Evolutionary conservation across 2,329 filamentous ascomycete genomes (phyloP), one percentile per base, ranked within the genome.

Genomic region (Colletotrichum sidae): DNA sequence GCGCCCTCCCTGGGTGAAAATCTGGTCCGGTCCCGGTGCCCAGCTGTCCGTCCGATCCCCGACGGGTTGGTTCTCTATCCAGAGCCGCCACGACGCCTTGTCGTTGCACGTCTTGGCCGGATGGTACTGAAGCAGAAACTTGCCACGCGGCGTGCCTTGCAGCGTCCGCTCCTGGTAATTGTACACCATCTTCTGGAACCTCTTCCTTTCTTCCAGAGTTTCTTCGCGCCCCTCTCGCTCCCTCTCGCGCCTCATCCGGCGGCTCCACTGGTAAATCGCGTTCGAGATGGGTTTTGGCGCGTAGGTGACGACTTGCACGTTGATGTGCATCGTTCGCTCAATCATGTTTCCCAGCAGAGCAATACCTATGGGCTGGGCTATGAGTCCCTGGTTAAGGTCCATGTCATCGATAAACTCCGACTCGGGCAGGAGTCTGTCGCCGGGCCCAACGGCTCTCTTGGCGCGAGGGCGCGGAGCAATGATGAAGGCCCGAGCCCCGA

Each of bases 61-160:
- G 59, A 74, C 77, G 76, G 2, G 70, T 71, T 44, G 69, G 74
- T 67, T 69, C 47, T 64, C 60, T 12, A 64, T 41, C 55, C 55
- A 64, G 8, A 64, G 37, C 4, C 60, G 46, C 60, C 60, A 64
- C 37, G 2, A 1, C 4, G 55, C 60, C 34, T 59, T 38, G 0
- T 54, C 47, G 15, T 58, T 51, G 47, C 60, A 64, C 4, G 37
- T 4, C n/a, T 46, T 55, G 10, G 60, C 55, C 34, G 61, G 61
- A 1, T 41, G 55, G 42, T 60, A 65, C 35, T 60, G 61, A n/a
- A 65, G 35, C 3, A 65, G 61, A 11, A 60, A 39, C 38, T 65
- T 65, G 2, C 61, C 61, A 1, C 49, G 45, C 17, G 25, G 38
- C 17, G 37, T 1, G 6, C 38, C 35, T 5, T 3, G 8, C 37